A percentile compares a stretch with the other conserved stretches of the same genome.
Conservation (phyloP, 305 asterid species). For the Solanum hybrid region DNA sequence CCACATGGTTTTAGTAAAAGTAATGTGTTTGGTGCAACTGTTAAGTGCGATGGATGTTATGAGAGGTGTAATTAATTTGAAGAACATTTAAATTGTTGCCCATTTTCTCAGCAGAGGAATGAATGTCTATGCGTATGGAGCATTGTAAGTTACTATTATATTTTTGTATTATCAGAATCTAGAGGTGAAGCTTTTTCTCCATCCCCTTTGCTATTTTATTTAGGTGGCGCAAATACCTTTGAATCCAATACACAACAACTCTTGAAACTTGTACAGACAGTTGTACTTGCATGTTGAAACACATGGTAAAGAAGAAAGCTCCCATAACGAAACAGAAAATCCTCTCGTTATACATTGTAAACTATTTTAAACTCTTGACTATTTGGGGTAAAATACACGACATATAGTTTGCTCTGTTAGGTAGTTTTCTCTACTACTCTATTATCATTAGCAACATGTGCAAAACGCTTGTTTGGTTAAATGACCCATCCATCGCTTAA, state of each 20-base stretch:
- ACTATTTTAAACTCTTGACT: not conserved
- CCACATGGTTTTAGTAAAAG: slow-evolving; percentile 26
- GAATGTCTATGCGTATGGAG: not conserved
- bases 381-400: not conserved
- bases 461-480: not conserved
- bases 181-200: not conserved
- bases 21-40: slow-evolving; percentile 28
- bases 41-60: slow-evolving; percentile 17
- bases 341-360: not conserved
- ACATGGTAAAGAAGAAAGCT: not conserved
- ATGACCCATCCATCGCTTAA: not conserved
- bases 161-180: not conserved
- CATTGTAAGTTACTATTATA: not conserved
- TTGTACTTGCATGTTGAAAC: not conserved
- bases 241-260: not conserved
- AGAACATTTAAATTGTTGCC: slow-evolving; percentile 6
- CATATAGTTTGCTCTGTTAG: not conserved
- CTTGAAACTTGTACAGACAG: not conserved
- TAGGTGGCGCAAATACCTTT: not conserved
- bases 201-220: not conserved
- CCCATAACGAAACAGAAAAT: not conserved
- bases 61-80: slow-evolving; percentile 35
- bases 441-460: not conserved
- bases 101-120: not conserved
- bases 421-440: not conserved